phyloP scores from a whole-genome alignment of 2,329 filamentous ascomycete genomes.

The Hypoxylon sp. region DNA sequence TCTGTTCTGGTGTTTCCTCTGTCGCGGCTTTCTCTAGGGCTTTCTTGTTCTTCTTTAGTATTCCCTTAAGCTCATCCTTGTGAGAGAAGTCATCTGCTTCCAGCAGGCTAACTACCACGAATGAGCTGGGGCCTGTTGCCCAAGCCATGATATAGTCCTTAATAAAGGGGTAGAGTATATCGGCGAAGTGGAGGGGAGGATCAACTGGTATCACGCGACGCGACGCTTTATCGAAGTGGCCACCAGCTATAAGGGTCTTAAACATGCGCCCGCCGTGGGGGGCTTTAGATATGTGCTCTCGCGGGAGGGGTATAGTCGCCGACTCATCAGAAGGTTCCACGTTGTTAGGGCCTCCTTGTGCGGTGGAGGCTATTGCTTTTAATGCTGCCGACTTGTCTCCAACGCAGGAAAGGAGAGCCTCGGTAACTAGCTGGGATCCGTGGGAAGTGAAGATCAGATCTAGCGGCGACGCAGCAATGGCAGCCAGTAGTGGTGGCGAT shows the following conservation, averaged over 20 bases:
- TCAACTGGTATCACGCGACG: conserved; percentile 80
- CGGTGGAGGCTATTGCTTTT: conserved; percentile 75
- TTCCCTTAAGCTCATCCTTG: conserved; percentile 76
- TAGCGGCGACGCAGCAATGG: conserved; percentile 77
- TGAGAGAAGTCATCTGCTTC: conserved; percentile 81
- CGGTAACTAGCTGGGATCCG: conserved; percentile 87
- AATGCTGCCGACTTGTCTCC: conserved; percentile 85
- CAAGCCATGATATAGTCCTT: conserved; percentile 81
- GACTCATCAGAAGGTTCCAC: conserved; percentile 57
- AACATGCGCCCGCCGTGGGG: conserved; percentile 84
- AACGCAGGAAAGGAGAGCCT: conserved; percentile 82
- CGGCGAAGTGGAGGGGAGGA: conserved; percentile 84
- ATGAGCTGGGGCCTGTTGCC: conserved; percentile 89
- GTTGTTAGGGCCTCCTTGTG: conserved; percentile 69
- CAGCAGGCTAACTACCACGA: conserved; percentile 85
- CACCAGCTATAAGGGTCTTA: conserved; percentile 91
- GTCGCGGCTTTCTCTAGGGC: conserved; percentile 76
- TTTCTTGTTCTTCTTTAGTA: conserved; percentile 81
- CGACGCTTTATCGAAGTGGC: conserved; percentile 82
- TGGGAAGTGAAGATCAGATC: conserved; percentile 82
- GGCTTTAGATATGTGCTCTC: conserved; percentile 72
- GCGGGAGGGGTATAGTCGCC: conserved; percentile 45
- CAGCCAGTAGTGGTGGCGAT: conserved; percentile 80
- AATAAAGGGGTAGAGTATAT: conserved; percentile 86
- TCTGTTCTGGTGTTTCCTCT: conserved; percentile 70